Conservation (phyloP, 352 stramenopile genomes). For the Plasmopara halstedii region DNA sequence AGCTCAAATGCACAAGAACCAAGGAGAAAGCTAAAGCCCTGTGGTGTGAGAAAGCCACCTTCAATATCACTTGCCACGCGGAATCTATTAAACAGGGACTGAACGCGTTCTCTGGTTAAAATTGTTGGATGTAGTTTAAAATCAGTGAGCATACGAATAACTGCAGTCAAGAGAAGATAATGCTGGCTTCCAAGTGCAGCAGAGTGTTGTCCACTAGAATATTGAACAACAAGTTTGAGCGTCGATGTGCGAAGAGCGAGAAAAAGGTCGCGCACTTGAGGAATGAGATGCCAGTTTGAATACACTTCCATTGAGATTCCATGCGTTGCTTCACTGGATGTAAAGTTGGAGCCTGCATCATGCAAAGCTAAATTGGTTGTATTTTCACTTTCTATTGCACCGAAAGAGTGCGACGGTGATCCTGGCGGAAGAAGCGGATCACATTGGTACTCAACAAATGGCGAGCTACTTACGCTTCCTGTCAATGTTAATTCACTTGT, state of each 20-base stretch:
- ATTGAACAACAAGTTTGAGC: conserved; percentile 45
- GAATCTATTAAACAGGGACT: conserved; percentile 37
- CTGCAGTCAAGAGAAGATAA: conserved; percentile 27
- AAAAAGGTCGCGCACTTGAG: conserved; percentile 61
- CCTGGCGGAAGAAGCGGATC: conserved; percentile 40
- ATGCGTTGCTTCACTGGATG: not conserved
- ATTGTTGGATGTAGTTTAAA: conserved; percentile 51
- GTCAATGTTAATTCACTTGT: conserved; percentile 15
- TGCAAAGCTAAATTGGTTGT: not conserved
- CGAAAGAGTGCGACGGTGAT: conserved; percentile 8
- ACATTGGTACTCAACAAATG: conserved; percentile 59
- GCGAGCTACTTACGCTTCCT: conserved; percentile 15
- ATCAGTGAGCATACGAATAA: conserved; percentile 50
- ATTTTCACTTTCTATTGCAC: not conserved
- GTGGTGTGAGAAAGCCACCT: conserved; percentile 29
- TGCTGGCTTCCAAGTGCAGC: conserved; percentile 36
- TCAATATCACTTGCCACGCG: conserved; percentile 11
- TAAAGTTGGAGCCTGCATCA: not conserved
- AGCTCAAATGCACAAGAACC: conserved; percentile 55
- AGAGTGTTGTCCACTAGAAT: conserved; percentile 39
- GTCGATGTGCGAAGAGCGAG: conserved; percentile 42
- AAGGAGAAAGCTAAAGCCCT: conserved; percentile 49
- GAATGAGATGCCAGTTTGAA: conserved; percentile 38
- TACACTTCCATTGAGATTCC: conserved; percentile 25
- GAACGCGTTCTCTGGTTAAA: conserved; percentile 42